A percentile compares a stretch with the other conserved stretches of the same genome.
Conservation (phyloP, 2,329 filamentous ascomycete species). For the Nemania sp. region DNA sequence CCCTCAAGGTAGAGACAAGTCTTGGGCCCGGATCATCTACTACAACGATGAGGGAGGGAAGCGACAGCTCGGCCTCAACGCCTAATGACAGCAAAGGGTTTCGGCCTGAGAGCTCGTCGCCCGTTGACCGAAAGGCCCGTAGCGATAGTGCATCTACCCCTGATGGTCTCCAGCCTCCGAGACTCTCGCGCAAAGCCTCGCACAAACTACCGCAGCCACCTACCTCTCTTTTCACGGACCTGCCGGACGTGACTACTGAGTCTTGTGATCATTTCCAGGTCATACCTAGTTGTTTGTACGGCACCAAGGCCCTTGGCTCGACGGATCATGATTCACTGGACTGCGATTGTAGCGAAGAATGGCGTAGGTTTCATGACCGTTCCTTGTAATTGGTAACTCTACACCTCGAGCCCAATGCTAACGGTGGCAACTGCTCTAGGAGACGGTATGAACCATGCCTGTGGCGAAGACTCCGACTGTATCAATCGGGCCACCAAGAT, state of each 20-base stretch:
- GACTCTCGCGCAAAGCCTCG: constrained; percentile 72
- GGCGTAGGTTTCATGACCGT: constrained; percentile 68
- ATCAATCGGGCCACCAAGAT: constrained; percentile 99
- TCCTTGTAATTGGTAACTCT: constrained; percentile 7
- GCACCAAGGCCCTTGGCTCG: constrained; percentile 85
- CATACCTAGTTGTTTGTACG: constrained; percentile 85
- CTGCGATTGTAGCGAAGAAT: constrained; percentile 93
- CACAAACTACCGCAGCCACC: constrained; percentile 68
- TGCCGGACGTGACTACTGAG: constrained; percentile 77
- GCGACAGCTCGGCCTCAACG: constrained; percentile 43
- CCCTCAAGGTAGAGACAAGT: constrained; percentile 49
- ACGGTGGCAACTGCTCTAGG: constrained; percentile 44
- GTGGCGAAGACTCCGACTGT: constrained; percentile 94
- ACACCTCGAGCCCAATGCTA: constrained; percentile 28
- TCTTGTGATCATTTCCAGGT: constrained; percentile 77
- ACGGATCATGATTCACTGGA: constrained; percentile 90
- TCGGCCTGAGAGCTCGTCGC: constrained; percentile 48
- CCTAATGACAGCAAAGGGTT: constrained; percentile 47
- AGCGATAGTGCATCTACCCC: constrained; percentile 53
- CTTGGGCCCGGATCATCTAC: constrained; percentile 26
- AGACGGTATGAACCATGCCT: constrained; percentile 75
- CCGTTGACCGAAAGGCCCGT: constrained; percentile 50
- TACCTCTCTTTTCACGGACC: constrained; percentile 69
- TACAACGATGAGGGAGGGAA: constrained; percentile 46
- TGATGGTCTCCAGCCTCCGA: constrained; percentile 62